Conservation (phyloP, 805 yeast genomes). For the Lipomyces chichibuensis region DNA sequence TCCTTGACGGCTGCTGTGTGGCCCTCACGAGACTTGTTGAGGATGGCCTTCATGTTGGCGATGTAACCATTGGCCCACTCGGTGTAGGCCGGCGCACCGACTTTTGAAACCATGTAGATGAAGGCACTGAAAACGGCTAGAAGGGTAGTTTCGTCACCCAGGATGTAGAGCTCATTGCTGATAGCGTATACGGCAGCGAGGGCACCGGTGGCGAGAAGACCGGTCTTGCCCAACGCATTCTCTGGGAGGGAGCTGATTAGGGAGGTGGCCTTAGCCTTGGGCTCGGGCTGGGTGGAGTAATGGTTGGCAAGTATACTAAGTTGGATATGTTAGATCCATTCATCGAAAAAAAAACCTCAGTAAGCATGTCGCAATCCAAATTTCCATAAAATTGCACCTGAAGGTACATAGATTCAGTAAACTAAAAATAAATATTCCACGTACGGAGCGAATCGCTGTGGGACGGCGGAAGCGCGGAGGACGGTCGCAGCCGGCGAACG, state of each 20-base stretch:
- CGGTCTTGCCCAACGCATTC: constrained; percentile 85
- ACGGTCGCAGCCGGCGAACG: constrained; percentile 30
- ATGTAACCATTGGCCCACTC: constrained; percentile 90
- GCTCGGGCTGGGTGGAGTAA: constrained; percentile 57
- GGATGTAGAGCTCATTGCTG: constrained; percentile 87
- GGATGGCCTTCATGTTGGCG: constrained; percentile 74
- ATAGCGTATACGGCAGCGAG: constrained; percentile 95
- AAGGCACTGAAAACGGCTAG: constrained; percentile 79
- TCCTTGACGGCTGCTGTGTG: constrained; percentile 92
- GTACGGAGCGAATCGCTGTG: constrained; percentile 33
- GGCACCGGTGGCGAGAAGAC: constrained; percentile 89
- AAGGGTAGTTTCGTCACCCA: constrained; percentile 92
- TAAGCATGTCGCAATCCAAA: neutral
- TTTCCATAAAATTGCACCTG: neutral
- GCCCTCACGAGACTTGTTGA: constrained; percentile 84
- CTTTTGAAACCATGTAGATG: constrained; percentile 74
- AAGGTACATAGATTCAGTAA: neutral
- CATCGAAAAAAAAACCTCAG: neutral
- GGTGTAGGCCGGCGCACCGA: constrained; percentile 91
- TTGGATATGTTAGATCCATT: neutral
- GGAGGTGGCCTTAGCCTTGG: constrained; percentile 87
- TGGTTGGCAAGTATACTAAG: constrained; percentile 16
- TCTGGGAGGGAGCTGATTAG: constrained; percentile 90
- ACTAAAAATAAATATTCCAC: constrained; percentile 8
- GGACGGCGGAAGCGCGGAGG: constrained; percentile 14